phyloP scores from a whole-genome alignment of 208 protist species.

The Leishmania mexicana region DNA sequence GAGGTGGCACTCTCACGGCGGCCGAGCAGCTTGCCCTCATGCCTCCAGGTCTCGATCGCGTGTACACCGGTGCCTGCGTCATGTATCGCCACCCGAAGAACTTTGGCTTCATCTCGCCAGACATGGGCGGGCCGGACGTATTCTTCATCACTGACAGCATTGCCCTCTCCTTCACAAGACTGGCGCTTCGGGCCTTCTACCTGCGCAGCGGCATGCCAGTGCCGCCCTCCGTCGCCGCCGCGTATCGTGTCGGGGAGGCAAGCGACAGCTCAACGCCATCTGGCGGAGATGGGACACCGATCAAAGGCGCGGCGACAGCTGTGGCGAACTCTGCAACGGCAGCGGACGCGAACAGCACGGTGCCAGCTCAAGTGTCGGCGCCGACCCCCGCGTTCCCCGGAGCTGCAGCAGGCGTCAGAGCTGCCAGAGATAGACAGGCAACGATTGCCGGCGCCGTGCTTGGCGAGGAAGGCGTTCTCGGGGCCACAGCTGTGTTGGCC shows the following conservation, averaged over 20 bases:
- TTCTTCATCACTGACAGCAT: slow-evolving; percentile 79
- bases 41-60: slow-evolving; percentile 53
- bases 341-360: neutral
- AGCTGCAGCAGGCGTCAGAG: neutral
- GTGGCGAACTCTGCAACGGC: neutral
- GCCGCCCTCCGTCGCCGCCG: slow-evolving; percentile 21
- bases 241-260: slow-evolving; percentile 2
- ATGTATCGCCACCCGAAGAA: slow-evolving; percentile 65
- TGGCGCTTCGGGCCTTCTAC: slow-evolving; percentile 59
- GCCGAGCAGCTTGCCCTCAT: slow-evolving; percentile 76
- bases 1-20: slow-evolving; percentile 31
- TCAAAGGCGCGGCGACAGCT: neutral
- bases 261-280: neutral
- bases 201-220: slow-evolving; percentile 25
- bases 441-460: neutral
- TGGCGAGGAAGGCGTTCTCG: slow-evolving; percentile 6
- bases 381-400: neutral
- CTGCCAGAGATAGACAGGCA: neutral
- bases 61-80: slow-evolving; percentile 62
- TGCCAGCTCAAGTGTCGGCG: neutral
- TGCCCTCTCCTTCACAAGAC: slow-evolving; percentile 59
- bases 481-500: neutral
- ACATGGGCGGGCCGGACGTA: slow-evolving; percentile 77
- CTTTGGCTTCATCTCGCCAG: slow-evolving; percentile 81
- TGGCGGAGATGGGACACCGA: neutral